These are phyloP conservation scores for Xylaria polymorpha DNA, from an alignment of 2,329 filamentous ascomycete species.

Conservation along the genomic window DNA sequence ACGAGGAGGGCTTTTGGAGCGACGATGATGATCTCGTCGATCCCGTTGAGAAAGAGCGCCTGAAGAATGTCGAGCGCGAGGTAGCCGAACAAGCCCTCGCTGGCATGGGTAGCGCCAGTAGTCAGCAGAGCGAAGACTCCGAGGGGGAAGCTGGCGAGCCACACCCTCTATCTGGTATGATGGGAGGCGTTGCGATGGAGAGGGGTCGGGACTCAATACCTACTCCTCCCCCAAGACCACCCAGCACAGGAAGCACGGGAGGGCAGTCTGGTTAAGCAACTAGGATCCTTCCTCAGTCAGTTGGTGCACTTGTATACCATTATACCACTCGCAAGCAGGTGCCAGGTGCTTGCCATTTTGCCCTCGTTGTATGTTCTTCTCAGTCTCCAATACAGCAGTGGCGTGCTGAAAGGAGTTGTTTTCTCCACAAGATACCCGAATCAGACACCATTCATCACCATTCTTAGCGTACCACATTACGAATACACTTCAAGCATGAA, in stretches of 20 bases:
- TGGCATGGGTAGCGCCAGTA: constrained; percentile 48
- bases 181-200: constrained; percentile 60
- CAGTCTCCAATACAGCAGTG: neutral
- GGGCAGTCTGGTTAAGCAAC: constrained; percentile 42
- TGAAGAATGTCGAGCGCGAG: constrained; percentile 62
- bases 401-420: neutral
- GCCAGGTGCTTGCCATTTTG: too few species aligned
- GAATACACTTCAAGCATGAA: constrained; percentile 1
- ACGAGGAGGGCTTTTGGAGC: constrained; percentile 70
- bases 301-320: too few species aligned
- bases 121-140: constrained; percentile 52
- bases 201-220: constrained; percentile 51
- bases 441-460: constrained; percentile 9
- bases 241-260: constrained; percentile 56
- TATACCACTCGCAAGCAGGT: too few species aligned
- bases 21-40: constrained; percentile 74
- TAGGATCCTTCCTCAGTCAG: neutral
- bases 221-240: constrained; percentile 55
- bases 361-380: too few species aligned
- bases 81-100: constrained; percentile 55
- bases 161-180: constrained; percentile 44
- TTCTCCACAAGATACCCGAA: constrained; percentile 9
- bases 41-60: constrained; percentile 67
- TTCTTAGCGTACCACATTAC: constrained; percentile 1
- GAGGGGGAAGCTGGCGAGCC: constrained; percentile 48